phyloP scores from a whole-genome alignment of 1,139 yeast genomes.

The Taphrina wiesneri region DNA sequence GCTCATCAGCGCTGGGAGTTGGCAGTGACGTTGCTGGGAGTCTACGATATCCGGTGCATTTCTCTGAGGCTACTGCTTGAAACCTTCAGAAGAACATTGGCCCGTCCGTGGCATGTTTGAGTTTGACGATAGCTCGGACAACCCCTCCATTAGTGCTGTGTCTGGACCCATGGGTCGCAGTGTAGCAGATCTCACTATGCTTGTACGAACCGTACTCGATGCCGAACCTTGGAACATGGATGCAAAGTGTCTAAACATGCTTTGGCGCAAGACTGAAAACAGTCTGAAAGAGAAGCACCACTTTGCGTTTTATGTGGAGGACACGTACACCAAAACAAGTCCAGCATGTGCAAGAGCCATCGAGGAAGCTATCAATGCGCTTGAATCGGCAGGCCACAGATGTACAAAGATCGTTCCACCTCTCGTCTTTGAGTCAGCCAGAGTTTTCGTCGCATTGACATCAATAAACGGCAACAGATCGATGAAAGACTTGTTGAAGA shows the following conservation, averaged over 20 bases:
- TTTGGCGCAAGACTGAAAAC: constrained; percentile 46
- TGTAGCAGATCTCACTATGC: constrained; percentile 63
- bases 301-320: constrained; percentile 54
- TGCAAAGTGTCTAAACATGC: constrained; percentile 51
- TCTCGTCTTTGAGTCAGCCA: constrained; percentile 50
- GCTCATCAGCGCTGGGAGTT: constrained; percentile 53
- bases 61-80: constrained; percentile 44
- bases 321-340: constrained; percentile 65
- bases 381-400: constrained; percentile 51
- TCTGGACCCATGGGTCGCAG: constrained; percentile 61
- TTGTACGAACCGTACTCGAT: constrained; percentile 57
- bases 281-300: background rate
- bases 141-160: constrained; percentile 51
- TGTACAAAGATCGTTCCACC: constrained; percentile 50
- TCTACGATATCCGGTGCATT: constrained; percentile 57
- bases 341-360: constrained; percentile 61
- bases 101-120: constrained; percentile 42
- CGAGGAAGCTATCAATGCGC: constrained; percentile 48
- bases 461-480: constrained; percentile 52
- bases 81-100: constrained; percentile 52
- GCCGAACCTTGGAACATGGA: constrained; percentile 59
- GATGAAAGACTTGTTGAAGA: constrained; percentile 64
- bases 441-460: constrained; percentile 55
- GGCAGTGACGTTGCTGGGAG: constrained; percentile 64
- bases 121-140: constrained; percentile 46